Evolutionary conservation across 805 yeast species (phyloP).

Genomic region (Candida alai): DNA sequence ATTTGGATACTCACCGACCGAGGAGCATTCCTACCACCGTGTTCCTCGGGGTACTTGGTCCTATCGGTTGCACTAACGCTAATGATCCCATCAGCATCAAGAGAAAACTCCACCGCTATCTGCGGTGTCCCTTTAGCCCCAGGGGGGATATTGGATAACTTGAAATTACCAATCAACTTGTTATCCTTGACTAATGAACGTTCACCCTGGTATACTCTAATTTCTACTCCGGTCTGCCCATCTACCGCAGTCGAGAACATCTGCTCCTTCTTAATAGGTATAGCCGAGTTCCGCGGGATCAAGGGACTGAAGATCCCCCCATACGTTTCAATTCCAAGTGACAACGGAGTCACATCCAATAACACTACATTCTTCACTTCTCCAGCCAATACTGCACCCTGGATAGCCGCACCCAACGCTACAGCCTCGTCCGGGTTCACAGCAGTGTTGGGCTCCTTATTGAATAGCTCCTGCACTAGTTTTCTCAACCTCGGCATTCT

Average conservation of each 20-base stretch:
- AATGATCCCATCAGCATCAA: conserved; percentile 76
- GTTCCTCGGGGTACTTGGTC: conserved; percentile 36
- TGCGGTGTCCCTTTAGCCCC: conserved; percentile 81
- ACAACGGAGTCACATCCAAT: conserved; percentile 79
- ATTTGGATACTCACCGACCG: conserved; percentile 60
- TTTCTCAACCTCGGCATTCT: conserved; percentile 78
- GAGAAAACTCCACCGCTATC: conserved; percentile 70
- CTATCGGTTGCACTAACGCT: conserved; percentile 57
- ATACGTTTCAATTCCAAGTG: conserved; percentile 79
- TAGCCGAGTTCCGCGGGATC: conserved; percentile 72
- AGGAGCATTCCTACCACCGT: conserved; percentile 39
- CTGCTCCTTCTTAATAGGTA: conserved; percentile 73
- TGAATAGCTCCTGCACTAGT: conserved; percentile 56
- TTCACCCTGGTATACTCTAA: conserved; percentile 79
- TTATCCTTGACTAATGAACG: conserved; percentile 74
- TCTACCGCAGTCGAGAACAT: conserved; percentile 79
- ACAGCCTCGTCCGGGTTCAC: conserved; percentile 94
- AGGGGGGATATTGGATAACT: conserved; percentile 66
- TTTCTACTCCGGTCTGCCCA: conserved; percentile 79
- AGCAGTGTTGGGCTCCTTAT: conserved; percentile 62
- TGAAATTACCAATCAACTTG: conserved; percentile 71
- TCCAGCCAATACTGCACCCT: conserved; percentile 83
- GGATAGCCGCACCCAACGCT: conserved; percentile 86
- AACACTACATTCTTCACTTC: conserved; percentile 74
- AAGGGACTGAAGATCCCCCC: conserved; percentile 81